A percentile compares a stretch with the other conserved stretches of the same genome.
Evolutionary conservation across 2,329 filamentous ascomycete species (phyloP).

Genomic region (Ascochyta pisi): DNA sequence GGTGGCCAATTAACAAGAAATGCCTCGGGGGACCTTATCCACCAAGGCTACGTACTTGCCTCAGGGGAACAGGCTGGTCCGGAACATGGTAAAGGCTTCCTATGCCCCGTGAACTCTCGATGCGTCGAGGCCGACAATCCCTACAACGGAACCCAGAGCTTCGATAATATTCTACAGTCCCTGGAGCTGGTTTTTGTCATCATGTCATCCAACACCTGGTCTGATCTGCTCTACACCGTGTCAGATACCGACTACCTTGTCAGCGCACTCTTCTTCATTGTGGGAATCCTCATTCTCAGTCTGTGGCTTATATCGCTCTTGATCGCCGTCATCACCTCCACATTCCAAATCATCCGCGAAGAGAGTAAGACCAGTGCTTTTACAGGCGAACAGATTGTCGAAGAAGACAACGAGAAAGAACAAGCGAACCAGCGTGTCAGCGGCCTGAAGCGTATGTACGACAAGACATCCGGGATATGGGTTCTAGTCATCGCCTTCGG

Average conservation of each 20-base stretch:
- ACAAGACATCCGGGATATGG: constrained; percentile 79
- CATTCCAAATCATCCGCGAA: constrained; percentile 97
- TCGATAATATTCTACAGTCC: constrained; percentile 93
- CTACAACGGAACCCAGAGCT: constrained; percentile 84
- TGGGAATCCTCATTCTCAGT: constrained; percentile 86
- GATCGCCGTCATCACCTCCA: constrained; percentile 97
- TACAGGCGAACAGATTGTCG: constrained; percentile 69
- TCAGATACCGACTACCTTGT: constrained; percentile 90
- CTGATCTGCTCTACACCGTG: constrained; percentile 92
- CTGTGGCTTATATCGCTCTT: constrained; percentile 94
- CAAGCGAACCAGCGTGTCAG: constrained; percentile 52
- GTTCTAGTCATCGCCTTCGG: constrained; percentile 79
- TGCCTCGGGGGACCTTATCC: constrained; percentile 48
- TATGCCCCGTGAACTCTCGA: constrained; percentile 83
- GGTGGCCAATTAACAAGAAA: constrained; percentile 75
- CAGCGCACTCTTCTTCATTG: constrained; percentile 77
- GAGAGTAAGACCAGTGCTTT: constrained; percentile 95
- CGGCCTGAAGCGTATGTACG: constrained; percentile 73
- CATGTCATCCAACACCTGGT: constrained; percentile 98
- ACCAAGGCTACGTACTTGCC: constrained; percentile 70
- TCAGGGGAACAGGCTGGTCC: constrained; percentile 46
- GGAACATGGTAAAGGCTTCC: constrained; percentile 74
- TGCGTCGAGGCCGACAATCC: constrained; percentile 84
- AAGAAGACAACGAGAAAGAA: constrained; percentile 44
- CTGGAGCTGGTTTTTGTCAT: constrained; percentile 95